Percentiles rank a stretch among this genome's conserved stretches.
Conservation (phyloP, 2,329 filamentous ascomycete genomes). For the Ascomycota sp. region DNA sequence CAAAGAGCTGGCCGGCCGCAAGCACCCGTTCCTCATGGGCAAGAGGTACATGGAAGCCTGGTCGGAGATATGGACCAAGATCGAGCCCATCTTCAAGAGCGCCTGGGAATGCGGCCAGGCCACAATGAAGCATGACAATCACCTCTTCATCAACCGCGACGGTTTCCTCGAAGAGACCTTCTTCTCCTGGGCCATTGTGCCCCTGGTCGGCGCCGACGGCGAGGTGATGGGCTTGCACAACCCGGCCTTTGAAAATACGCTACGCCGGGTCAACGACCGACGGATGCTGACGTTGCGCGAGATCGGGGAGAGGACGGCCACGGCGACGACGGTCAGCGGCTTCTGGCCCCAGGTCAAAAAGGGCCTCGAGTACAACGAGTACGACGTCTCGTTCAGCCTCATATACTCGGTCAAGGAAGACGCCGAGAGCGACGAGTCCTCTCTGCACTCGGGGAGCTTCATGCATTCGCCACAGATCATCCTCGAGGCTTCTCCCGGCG, state of each 20-base stretch:
- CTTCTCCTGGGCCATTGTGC: constrained; percentile 68
- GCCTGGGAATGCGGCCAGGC: constrained; percentile 54
- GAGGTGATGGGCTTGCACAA: constrained; percentile 61
- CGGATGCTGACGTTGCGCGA: constrained; percentile 63
- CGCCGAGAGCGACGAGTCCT: constrained; percentile 48
- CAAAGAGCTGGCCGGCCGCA: constrained; percentile 49
- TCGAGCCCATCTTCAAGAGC: constrained; percentile 46
- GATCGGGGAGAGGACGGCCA: constrained; percentile 53
- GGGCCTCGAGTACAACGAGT: constrained; percentile 53
- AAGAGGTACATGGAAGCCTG: constrained; percentile 47
- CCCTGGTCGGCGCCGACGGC: constrained; percentile 54
- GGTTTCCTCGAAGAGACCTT: constrained; percentile 60
- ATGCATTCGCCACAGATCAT: constrained; percentile 40
- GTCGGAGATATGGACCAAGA: constrained; percentile 54
- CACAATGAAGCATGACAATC: constrained; percentile 70
- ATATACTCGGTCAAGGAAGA: constrained; percentile 61
- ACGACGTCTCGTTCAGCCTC: constrained; percentile 56
- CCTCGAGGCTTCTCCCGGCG: constrained; percentile 54
- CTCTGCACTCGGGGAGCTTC: constrained; percentile 47
- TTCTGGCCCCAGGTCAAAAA: constrained; percentile 55
- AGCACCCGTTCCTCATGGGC: constrained; percentile 61
- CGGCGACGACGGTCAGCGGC: constrained; percentile 48
- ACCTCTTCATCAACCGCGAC: constrained; percentile 49
- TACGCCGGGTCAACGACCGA: constrained; percentile 57
- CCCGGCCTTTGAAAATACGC: constrained; percentile 62